Base-by-base conservation (phyloP, 2,329 filamentous ascomycete genomes). In the Microcera coccophila region DNA sequence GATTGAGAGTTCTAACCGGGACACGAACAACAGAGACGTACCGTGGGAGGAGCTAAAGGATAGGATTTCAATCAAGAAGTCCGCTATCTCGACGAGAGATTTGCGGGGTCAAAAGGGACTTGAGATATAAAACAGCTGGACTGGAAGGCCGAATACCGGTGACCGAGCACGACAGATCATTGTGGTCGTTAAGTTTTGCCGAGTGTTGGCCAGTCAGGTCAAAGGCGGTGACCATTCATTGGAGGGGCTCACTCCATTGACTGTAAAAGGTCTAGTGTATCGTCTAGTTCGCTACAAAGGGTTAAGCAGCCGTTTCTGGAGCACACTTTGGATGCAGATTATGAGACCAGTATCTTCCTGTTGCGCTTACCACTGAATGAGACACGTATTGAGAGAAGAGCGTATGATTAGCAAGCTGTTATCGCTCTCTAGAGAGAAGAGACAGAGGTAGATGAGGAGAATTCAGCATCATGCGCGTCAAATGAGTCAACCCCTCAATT, bases 121-220 rank as follows among this genome's bases (percentile, higher is more conserved):
- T 32, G 8, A n/a, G 29, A 17, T 8, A 10, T 7, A 7, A 32
- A 32, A 32, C 8, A 8, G 33, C 5, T 35, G 4, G 33, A 20
- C 16, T 16, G 20, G 20, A 17, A 35, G 16, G 33, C 33, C 33
- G 33, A 35, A 35, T 35, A 35, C 33, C 33, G 33, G 33, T 20
- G 29, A 32, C 29, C 15, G 29, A 35, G n/a, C 15, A 20, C 8
- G 33, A 19, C 9, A 35, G 33, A 19, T 35, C 17, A 19, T 20
- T 15, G 33, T 35, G 33, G 33, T 35, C 5, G 33, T 35, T 20
- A 17, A 35, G 15, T 35, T 35, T 35, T 20, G 33, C 33, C 33
- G 15, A 35, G 5, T 16, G 29, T 8, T 8, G 15, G n/a, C 29
- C 29, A 32, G 9, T 32, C 15, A 7, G 29, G 29, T n/a, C 29